Base-by-base conservation (phyloP, 1,284 basidiomycete genomes). In the Fomitiporia mediterranea region DNA sequence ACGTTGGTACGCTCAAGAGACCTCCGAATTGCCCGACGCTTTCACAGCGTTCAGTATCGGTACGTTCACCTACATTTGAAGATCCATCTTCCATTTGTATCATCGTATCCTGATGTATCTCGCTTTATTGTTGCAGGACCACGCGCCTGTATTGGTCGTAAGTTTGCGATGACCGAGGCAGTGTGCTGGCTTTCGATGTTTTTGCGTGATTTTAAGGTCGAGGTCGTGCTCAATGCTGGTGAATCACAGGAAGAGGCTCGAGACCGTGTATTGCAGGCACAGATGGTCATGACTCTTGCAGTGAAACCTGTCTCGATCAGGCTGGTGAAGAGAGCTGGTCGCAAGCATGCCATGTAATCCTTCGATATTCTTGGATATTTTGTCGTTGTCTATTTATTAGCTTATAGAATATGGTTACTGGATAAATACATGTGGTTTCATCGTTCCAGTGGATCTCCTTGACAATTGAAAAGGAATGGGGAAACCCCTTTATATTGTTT, bases 61-160 rank as follows among this genome's bases (percentile, higher is more conserved):
- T 72, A 48, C 51, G 70, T 62, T 23, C 39, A 21, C n/a, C 46
- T 23, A 50, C 13, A 52, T 32, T 9, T 28, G 38, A 7, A 47
- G 15, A 13, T 23, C 40, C 40, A 11, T 15, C 13, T 30, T 40
- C 25, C 27, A 21, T 46, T 43, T 28, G 15, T 11, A 19, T 37
- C 27, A 46, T 19, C 35, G 8, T 46, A 19, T 25, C 30, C 51
- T 53, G 39, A 40, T 19, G n/a, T 15, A 23, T 17, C 25, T 19
- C 19, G 28, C 17, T 35, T n/a, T 39, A 9, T 11, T 30, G 17
- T 11, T 9, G 23, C 53, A 74, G 80, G 77, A 39, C 73, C 78
- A 7, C 74, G 82, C 2, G 72, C 75, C 2, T 83, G 82, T 59
- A 65, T 82, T 23, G 82, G 82, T 6, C 69, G 78, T 11, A 79